Evolutionary conservation across 2,329 filamentous ascomycete species (phyloP).

Genomic region (Lasiodiplodia sp.): DNA sequence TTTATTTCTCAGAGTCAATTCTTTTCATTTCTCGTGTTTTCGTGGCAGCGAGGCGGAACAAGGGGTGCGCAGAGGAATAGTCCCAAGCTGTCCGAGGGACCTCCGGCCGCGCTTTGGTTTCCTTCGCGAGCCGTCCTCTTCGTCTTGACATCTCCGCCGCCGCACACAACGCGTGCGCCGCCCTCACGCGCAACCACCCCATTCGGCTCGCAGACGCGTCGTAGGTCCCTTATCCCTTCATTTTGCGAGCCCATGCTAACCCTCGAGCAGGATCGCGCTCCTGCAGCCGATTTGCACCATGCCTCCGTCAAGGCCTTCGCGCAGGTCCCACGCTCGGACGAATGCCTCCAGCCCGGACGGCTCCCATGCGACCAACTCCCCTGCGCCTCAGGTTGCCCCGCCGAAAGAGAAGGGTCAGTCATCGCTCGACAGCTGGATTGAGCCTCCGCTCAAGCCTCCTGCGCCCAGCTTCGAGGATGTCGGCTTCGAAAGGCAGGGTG

Average conservation of each 20-base stretch:
- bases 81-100: constrained; percentile 23
- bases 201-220: constrained; percentile 29
- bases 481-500: constrained; percentile 75
- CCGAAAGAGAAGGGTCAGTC: constrained; percentile 46
- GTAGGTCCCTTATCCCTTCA: constrained; percentile 12
- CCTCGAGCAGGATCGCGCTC: constrained; percentile 29
- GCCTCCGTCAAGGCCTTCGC: constrained; percentile 47
- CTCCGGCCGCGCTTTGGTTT: constrained; percentile 24
- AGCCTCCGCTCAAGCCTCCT: constrained; percentile 62
- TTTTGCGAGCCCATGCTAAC: constrained; percentile 21
- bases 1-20: not conserved
- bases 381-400: constrained; percentile 35
- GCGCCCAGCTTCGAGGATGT: constrained; percentile 78
- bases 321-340: constrained; percentile 39
- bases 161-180: constrained; percentile 28
- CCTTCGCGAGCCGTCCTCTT: constrained; percentile 29
- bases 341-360: constrained; percentile 21
- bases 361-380: constrained; percentile 37
- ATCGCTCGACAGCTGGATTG: constrained; percentile 59
- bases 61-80: constrained; percentile 25
- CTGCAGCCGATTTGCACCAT: constrained; percentile 30
- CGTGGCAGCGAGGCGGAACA: constrained; percentile 15
- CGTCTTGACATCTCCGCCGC: constrained; percentile 21
- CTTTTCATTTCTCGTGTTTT: constrained; percentile 7
- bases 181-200: constrained; percentile 26